These are phyloP conservation scores for Sphagnum contortum DNA, from an alignment of 225 moss, liverwort and hornwort genomes.

Conservation along the genomic window DNA sequence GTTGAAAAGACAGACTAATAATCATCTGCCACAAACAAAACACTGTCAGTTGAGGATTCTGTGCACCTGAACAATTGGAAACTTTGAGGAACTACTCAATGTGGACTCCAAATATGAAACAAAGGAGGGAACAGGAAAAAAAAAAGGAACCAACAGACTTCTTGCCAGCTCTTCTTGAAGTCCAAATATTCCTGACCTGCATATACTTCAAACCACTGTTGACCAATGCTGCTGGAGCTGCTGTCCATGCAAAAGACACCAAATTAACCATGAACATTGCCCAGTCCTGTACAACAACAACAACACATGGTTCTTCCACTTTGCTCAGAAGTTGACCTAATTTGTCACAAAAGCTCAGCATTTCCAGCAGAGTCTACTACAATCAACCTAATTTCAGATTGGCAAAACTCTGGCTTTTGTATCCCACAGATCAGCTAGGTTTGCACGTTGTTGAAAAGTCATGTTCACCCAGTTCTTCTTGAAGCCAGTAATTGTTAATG, in stretches of 20 bases:
- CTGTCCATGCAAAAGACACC: slow-evolving; percentile 29
- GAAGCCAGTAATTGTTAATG: neutral
- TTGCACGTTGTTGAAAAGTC: no score
- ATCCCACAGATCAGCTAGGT: no score
- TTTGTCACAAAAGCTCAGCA: neutral
- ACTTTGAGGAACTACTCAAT: no score
- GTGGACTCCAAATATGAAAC: no score
- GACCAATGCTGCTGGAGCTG: slow-evolving; percentile 27
- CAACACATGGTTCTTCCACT: neutral
- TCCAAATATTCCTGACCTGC: slow-evolving; percentile 15
- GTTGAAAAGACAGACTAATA: slow-evolving; percentile 47
- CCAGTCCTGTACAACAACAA: slow-evolving; percentile 27
- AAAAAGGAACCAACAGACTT: no score
- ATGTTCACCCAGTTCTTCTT: neutral
- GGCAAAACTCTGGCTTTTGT: neutral
- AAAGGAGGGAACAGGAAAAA: no score
- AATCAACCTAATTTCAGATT: slow-evolving; percentile 6
- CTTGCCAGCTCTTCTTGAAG: no score
- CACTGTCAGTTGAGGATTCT: neutral
- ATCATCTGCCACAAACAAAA: slow-evolving; percentile 24
- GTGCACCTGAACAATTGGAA: no score
- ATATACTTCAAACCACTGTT: slow-evolving; percentile 49
- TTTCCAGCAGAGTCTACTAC: slow-evolving; percentile 1
- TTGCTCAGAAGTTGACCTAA: neutral
- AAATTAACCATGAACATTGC: slow-evolving; percentile 19